These are phyloP conservation scores for Stachybotrys elegans DNA, from an alignment of 2,329 filamentous ascomycete species.

Conservation along the genomic window DNA sequence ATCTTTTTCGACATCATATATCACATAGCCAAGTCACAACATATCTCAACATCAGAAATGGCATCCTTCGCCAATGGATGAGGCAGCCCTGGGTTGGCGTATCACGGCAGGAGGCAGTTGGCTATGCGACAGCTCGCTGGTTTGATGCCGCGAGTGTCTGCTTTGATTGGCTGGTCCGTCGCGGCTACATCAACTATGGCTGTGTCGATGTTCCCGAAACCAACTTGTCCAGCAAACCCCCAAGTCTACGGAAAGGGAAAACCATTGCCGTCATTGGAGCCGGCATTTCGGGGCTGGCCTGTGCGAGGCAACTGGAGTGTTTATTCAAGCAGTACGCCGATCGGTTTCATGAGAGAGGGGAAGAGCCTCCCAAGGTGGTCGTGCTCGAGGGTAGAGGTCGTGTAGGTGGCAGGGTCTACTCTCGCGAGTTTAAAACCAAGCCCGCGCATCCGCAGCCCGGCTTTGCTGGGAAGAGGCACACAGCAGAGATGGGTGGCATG, in stretches of 20 bases:
- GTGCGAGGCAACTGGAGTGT: constrained; percentile 85
- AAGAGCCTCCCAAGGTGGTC: constrained; percentile 68
- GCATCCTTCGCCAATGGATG: constrained; percentile 85
- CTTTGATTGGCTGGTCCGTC: constrained; percentile 85
- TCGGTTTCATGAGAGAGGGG: constrained; percentile 57
- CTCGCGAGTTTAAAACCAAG: constrained; percentile 61
- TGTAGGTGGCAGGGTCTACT: constrained; percentile 91
- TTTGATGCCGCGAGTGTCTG: constrained; percentile 84
- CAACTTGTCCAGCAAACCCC: constrained; percentile 34
- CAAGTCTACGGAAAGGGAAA: constrained; percentile 47
- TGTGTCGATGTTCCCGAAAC: constrained; percentile 63
- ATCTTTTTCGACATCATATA: constrained; percentile 72
- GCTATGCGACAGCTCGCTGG: constrained; percentile 84
- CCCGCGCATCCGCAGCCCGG: constrained; percentile 43
- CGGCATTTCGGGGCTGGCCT: constrained; percentile 89
- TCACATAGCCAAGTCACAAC: constrained; percentile 87
- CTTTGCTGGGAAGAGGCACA: constrained; percentile 60
- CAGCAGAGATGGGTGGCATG: constrained; percentile 95
- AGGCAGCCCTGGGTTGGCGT: constrained; percentile 80
- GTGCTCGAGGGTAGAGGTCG: constrained; percentile 82
- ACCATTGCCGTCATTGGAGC: constrained; percentile 86
- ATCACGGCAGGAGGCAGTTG: constrained; percentile 77
- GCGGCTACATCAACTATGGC: constrained; percentile 95
- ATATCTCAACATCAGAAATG: constrained; percentile 94
- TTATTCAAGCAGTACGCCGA: constrained; percentile 76